A percentile compares a stretch with the other conserved stretches of the same genome.
Conservation (phyloP, 2,329 filamentous ascomycete species). For the Botrytis hyacinthi region DNA sequence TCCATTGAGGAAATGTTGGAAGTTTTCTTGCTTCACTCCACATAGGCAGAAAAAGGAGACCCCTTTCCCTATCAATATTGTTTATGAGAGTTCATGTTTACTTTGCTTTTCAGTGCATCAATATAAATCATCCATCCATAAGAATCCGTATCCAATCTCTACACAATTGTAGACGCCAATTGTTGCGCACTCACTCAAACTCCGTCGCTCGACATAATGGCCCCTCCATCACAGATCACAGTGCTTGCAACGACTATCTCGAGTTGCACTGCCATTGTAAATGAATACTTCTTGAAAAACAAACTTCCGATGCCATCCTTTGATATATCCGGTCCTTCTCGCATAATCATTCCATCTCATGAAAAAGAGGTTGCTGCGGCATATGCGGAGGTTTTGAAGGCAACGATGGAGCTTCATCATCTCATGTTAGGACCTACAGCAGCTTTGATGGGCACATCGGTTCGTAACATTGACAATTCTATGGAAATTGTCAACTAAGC, state of each 20-base stretch:
- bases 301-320: slow-evolving; percentile 4
- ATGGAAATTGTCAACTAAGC: neutral
- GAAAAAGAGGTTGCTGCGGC: slow-evolving; percentile 6
- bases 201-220: neutral
- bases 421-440: slow-evolving; percentile 15
- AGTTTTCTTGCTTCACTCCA: neutral
- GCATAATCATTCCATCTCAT: neutral
- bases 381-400: neutral
- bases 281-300: neutral
- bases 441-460: slow-evolving; percentile 5
- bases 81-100: neutral
- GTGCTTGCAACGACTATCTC: neutral
- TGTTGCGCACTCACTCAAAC: neutral
- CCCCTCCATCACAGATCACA: neutral
- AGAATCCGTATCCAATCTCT: neutral
- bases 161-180: neutral
- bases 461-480: neutral
- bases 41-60: neutral
- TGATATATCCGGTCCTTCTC: slow-evolving; percentile 2
- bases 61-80: neutral
- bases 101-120: neutral
- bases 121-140: neutral
- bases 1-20: neutral
- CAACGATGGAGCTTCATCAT: slow-evolving; percentile 13
- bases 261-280: neutral